These are phyloP conservation scores for Colletotrichum ledebouriae DNA, from an alignment of 2,329 filamentous ascomycete genomes.

Conservation along the genomic window DNA sequence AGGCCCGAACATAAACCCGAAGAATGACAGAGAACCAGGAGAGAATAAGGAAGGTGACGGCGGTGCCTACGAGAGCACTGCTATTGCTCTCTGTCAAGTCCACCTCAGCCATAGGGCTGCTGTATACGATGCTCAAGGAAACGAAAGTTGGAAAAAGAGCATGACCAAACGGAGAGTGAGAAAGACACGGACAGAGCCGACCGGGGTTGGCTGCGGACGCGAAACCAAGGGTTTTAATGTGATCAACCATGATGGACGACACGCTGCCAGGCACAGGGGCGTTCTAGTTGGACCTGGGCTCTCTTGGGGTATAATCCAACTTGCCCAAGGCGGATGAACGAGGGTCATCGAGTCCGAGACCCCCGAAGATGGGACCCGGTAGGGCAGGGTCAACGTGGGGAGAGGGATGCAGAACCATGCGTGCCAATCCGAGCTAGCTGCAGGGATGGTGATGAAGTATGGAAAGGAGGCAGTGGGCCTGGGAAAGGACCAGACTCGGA, in stretches of 20 bases:
- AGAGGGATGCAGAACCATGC: constrained; percentile 19
- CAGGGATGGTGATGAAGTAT: constrained; percentile 11
- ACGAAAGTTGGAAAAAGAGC: constrained; percentile 17
- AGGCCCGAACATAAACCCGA: constrained; percentile 59
- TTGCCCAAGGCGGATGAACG: constrained; percentile 26
- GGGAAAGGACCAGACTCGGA: constrained; percentile 12
- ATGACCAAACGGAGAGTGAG: constrained; percentile 20
- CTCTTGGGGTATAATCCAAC: constrained; percentile 21
- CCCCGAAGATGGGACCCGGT: constrained; percentile 32
- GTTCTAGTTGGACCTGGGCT: background rate
- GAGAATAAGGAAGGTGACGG: constrained; percentile 54
- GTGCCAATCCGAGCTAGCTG: constrained; percentile 9
- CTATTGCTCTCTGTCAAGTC: constrained; percentile 57
- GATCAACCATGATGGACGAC: constrained; percentile 17
- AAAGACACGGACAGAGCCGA: no score
- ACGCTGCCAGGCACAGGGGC: background rate
- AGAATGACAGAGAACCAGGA: constrained; percentile 59
- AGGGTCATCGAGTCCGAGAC: constrained; percentile 27
- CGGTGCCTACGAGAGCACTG: constrained; percentile 52
- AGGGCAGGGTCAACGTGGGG: constrained; percentile 36
- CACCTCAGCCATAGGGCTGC: constrained; percentile 51
- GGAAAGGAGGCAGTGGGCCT: background rate
- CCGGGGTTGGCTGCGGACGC: constrained; percentile 16
- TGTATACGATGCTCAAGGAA: constrained; percentile 19
- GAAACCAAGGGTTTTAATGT: constrained; percentile 20